phyloP scores from a whole-genome alignment of 1,284 basidiomycete species.

The Meira miltonrushii region DNA sequence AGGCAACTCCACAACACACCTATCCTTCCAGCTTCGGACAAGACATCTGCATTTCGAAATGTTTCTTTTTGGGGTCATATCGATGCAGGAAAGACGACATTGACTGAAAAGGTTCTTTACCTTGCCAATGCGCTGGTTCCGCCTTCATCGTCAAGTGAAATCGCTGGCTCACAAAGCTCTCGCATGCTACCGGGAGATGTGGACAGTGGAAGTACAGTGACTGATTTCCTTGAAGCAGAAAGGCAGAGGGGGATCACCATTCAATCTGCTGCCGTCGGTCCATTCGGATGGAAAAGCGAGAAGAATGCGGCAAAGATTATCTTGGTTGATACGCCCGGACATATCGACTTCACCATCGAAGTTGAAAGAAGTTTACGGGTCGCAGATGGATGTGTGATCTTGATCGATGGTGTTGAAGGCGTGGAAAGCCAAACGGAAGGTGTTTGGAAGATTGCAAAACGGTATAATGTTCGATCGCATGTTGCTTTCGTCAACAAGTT shows the following conservation, averaged over 20 bases:
- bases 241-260: slow-evolving; percentile 84
- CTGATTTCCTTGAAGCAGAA: slow-evolving; percentile 83
- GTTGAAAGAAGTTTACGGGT: slow-evolving; percentile 85
- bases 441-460: slow-evolving; percentile 73
- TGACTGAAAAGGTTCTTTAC: slow-evolving; percentile 79
- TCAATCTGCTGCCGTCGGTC: slow-evolving; percentile 76
- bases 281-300: slow-evolving; percentile 65
- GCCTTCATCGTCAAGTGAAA: not conserved
- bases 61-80: slow-evolving; percentile 35
- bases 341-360: slow-evolving; percentile 90
- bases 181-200: slow-evolving; percentile 63
- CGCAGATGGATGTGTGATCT: slow-evolving; percentile 78
- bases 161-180: not conserved
- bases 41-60: slow-evolving; percentile 20
- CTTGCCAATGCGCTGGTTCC: slow-evolving; percentile 68
- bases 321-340: slow-evolving; percentile 82
- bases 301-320: slow-evolving; percentile 61
- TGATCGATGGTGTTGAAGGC: slow-evolving; percentile 83
- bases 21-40: too few species aligned
- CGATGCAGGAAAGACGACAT: slow-evolving; percentile 83
- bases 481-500: slow-evolving; percentile 83
- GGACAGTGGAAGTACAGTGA: slow-evolving; percentile 81
- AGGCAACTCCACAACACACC: too few species aligned
- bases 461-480: slow-evolving; percentile 70
- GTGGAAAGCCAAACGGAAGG: slow-evolving; percentile 84